phyloP scores from a whole-genome alignment of 2,329 filamentous ascomycete genomes.

The Penicillium glabrum region DNA sequence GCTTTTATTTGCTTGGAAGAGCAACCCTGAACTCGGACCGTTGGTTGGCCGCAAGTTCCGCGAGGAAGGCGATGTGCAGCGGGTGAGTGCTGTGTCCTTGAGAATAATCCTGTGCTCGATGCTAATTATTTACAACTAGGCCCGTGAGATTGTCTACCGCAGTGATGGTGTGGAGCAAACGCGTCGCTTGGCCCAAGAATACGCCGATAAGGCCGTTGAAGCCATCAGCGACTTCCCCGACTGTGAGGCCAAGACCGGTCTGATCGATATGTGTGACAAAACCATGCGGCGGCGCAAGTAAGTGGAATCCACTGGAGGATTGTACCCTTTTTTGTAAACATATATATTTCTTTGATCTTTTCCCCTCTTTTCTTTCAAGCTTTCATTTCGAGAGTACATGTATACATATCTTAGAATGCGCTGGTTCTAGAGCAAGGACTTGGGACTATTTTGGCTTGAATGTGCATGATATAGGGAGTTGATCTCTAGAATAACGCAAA shows the following conservation, averaged over 20 bases:
- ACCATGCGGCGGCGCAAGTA: conserved; percentile 85
- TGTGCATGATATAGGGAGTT: background rate
- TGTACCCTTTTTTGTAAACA: conserved; percentile 18
- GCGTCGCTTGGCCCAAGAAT: conserved; percentile 83
- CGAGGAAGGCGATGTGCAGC: conserved; percentile 77
- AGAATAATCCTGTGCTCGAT: background rate
- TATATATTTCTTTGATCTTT: conserved; percentile 14
- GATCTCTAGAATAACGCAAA: background rate
- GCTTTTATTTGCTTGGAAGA: conserved; percentile 92
- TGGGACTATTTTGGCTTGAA: background rate
- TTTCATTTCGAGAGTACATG: conserved; percentile 14
- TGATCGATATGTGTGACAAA: conserved; percentile 92
- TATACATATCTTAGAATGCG: conserved; percentile 18
- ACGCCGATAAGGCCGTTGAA: conserved; percentile 80
- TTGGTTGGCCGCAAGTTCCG: conserved; percentile 91
- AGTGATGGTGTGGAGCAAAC: conserved; percentile 93
- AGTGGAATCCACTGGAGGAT: background rate
- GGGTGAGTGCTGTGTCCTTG: conserved; percentile 55
- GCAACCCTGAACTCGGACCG: conserved; percentile 76
- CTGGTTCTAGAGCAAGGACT: background rate
- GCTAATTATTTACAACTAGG: conserved; percentile 54
- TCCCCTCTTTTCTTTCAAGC: conserved; percentile 1
- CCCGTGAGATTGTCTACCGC: conserved; percentile 76
- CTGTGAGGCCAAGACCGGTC: conserved; percentile 89
- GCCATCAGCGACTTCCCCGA: conserved; percentile 84